These are phyloP conservation scores for Colletotrichum endophyticum DNA, from an alignment of 2,329 filamentous ascomycete genomes.

Conservation along the genomic window DNA sequence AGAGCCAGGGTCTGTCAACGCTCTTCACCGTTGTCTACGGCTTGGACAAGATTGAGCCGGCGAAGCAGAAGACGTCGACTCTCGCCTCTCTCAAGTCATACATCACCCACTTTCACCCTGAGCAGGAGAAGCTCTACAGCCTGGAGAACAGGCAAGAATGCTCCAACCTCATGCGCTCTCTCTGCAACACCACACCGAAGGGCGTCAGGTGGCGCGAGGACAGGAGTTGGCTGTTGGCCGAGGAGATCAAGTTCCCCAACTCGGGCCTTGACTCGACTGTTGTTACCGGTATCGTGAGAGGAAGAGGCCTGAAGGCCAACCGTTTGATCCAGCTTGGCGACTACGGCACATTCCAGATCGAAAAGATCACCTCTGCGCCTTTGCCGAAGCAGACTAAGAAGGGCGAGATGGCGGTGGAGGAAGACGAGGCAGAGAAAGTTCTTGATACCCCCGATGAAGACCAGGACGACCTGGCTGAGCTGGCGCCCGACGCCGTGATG, in stretches of 20 bases:
- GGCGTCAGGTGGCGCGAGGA: slow-evolving; percentile 96
- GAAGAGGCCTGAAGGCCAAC: slow-evolving; percentile 86
- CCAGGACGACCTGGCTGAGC: slow-evolving; percentile 79
- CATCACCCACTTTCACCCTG: slow-evolving; percentile 92
- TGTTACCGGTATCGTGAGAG: slow-evolving; percentile 84
- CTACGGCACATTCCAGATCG: slow-evolving; percentile 92
- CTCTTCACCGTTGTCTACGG: slow-evolving; percentile 85
- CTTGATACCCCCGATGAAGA: slow-evolving; percentile 78
- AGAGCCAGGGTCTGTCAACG: slow-evolving; percentile 93
- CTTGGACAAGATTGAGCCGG: slow-evolving; percentile 77
- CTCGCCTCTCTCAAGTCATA: slow-evolving; percentile 87
- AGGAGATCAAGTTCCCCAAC: slow-evolving; percentile 76
- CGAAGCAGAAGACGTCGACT: slow-evolving; percentile 79
- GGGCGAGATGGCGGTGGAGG: slow-evolving; percentile 70
- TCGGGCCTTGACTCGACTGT: slow-evolving; percentile 67
- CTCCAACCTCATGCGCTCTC: slow-evolving; percentile 84
- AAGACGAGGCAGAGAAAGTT: slow-evolving; percentile 56
- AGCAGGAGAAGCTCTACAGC: slow-evolving; percentile 88
- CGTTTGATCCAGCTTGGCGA: slow-evolving; percentile 89
- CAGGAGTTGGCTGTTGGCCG: slow-evolving; percentile 92
- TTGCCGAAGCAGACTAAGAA: slow-evolving; percentile 65
- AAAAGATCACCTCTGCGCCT: slow-evolving; percentile 83
- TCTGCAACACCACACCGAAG: slow-evolving; percentile 92
- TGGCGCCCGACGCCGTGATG: slow-evolving; percentile 84
- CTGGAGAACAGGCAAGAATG: slow-evolving; percentile 90